Evolutionary conservation across 768 basidiomycete species (phyloP).

Genomic region (Pulveroboletus frians): DNA sequence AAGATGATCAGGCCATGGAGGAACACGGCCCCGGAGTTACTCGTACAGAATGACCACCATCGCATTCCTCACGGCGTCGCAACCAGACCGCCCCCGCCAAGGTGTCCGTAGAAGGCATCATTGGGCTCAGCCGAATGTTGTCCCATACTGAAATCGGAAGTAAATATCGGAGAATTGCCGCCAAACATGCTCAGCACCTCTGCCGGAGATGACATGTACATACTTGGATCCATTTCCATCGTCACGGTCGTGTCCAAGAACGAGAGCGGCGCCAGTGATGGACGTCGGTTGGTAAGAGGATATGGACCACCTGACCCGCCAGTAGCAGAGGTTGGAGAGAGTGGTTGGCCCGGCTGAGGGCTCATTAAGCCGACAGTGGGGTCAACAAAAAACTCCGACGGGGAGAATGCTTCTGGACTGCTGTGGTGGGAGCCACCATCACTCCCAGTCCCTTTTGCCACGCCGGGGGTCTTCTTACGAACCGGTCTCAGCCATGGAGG

Average conservation of each 20-base stretch:
- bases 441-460: slow-evolving; percentile 41
- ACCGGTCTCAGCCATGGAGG: slow-evolving; percentile 90
- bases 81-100: slow-evolving; percentile 20
- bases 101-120: slow-evolving; percentile 27
- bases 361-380: slow-evolving; percentile 25
- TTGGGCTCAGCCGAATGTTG: slow-evolving; percentile 21
- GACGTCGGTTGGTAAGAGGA: slow-evolving; percentile 20
- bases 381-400: slow-evolving; percentile 60
- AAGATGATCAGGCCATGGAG: neutral
- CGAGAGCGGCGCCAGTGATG: slow-evolving; percentile 22
- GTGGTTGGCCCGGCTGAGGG: slow-evolving; percentile 23
- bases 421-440: slow-evolving; percentile 42
- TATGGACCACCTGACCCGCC: slow-evolving; percentile 18
- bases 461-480: slow-evolving; percentile 62
- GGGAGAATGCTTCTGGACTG: slow-evolving; percentile 64
- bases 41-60: slow-evolving; percentile 12
- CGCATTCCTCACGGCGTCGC: slow-evolving; percentile 22
- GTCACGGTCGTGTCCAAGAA: slow-evolving; percentile 27
- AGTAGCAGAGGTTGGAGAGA: slow-evolving; percentile 18
- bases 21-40: slow-evolving; percentile 7
- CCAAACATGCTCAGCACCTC: slow-evolving; percentile 62
- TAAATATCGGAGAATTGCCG: slow-evolving; percentile 33
- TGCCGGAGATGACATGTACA: slow-evolving; percentile 50
- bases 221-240: slow-evolving; percentile 46
- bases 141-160: slow-evolving; percentile 29